These are phyloP conservation scores for Chrysanthemum lavandulifolium DNA, from an alignment of 129 eudicot species.

Conservation along the genomic window DNA sequence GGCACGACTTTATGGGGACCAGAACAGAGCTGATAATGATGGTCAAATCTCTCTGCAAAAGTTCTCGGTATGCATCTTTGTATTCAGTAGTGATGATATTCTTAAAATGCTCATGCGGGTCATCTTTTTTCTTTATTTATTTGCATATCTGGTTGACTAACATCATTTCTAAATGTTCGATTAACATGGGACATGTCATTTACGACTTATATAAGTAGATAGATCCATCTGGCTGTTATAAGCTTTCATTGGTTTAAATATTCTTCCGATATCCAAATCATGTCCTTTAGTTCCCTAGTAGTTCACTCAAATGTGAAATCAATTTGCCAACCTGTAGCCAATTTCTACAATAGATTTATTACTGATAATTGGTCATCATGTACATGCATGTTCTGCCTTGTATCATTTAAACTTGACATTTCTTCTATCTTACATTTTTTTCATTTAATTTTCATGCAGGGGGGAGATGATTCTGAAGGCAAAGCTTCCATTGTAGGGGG, in stretches of 20 bases:
- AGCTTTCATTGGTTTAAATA: background rate
- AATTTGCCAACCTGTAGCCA: background rate
- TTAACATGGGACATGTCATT: background rate
- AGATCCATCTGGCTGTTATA: constrained; percentile 9
- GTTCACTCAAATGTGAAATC: background rate
- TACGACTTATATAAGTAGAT: background rate
- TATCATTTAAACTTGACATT: background rate
- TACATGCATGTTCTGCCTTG: background rate
- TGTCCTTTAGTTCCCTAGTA: constrained; percentile 10
- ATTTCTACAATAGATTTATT: background rate
- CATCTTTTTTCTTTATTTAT: background rate
- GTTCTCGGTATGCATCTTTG: constrained; percentile 48
- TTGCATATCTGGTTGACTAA: constrained; percentile 9
- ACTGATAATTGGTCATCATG: background rate
- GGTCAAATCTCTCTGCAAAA: constrained; percentile 60
- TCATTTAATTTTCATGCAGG: constrained; percentile 28
- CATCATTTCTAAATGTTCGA: background rate
- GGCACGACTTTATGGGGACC: constrained; percentile 68
- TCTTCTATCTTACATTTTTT: constrained; percentile 11
- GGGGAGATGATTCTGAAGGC: constrained; percentile 21
- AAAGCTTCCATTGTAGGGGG: constrained; percentile 23
- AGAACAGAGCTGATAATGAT: constrained; percentile 48
- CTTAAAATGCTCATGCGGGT: constrained; percentile 1
- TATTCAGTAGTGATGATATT: background rate
- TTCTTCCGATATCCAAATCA: background rate